Base-by-base conservation (phyloP, 73 alveolate species). In the Blepharisma japonicum region DNA sequence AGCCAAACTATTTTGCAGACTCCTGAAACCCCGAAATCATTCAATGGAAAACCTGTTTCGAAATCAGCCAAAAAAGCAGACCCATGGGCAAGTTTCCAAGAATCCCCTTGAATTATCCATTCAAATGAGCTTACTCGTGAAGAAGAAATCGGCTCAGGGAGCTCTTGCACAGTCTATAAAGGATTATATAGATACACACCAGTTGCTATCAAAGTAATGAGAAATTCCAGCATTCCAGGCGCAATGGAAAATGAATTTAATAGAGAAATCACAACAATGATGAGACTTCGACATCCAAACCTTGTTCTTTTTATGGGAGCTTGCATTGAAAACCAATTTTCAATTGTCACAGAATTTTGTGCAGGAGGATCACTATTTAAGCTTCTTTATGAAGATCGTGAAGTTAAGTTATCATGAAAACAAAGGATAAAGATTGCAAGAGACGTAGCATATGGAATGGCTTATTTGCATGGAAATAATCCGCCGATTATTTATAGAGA, bases 401-500 rank as follows among this genome's bases (percentile, higher is more conserved):
- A 87, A 71, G 80, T 84, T 0, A 71, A 87, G 47, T 55, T 87
- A 0, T 66, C 91, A 32, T 87, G 92, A 87, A 51, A 61, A 48
- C 70, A 83, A 50, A 89, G 89, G 68, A 71, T 67, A 68, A 85
- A 80, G 78, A 87, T 94, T 76, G 92, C 92, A 42, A 66, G 81
- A 46, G 95, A 94, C 87, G 89, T 89, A 21, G 97, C 98, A 3
- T 86, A 70, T 47, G 98, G 97, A 6, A 92, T 94, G 98, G 83
- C 83, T 56, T 94, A 71, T 86, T 86, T 94, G 56, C 98, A 94
- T 80, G 66, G 87, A 6, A 78, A 70, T 71, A 81, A 83, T 55
- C 96, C 97, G n/a, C 96, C 89, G 4, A 83, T 94, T 6, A 71
- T 94, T n/a, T 97, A 94, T 79, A 81, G 98, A 77, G 98, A 94